Percentiles rank a stretch among this genome's conserved stretches.
Conservation (phyloP, 257 asterid species). For the Nicotiana noctiflora region DNA sequence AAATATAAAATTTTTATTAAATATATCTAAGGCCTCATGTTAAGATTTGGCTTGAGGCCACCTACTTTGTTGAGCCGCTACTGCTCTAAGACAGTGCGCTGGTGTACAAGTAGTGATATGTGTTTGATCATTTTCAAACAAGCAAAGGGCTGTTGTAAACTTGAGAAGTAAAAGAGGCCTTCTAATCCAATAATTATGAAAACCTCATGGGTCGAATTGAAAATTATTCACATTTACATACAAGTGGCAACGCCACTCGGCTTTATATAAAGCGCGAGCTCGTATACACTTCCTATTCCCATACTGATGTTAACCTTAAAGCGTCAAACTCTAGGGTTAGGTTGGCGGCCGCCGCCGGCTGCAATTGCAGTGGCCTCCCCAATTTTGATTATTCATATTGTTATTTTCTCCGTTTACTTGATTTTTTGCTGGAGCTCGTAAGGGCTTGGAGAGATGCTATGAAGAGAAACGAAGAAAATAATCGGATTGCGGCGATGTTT, state of each 20-base stretch:
- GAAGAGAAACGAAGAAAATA: slow-evolving; percentile 7
- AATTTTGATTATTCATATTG: neutral
- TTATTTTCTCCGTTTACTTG: neutral
- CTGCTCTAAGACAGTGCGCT: no score
- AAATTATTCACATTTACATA: neutral
- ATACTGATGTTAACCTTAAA: neutral
- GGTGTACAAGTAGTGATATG: no score
- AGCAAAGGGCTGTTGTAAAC: neutral
- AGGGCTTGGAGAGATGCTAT: neutral
- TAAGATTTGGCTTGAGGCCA: no score
- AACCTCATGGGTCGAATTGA: neutral
- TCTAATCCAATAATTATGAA: neutral
- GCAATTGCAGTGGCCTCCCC: neutral
- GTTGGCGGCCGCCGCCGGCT: neutral
- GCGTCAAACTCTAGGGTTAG: neutral
- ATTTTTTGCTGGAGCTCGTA: neutral
- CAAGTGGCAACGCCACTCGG: neutral
- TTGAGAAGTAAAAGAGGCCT: neutral
- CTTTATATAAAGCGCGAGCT: neutral
- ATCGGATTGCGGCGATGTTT: neutral
- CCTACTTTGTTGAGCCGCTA: no score
- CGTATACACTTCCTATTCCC: accelerated
- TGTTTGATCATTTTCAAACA: neutral
- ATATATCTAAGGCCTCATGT: no score
- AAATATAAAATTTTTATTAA: no score